Percentiles rank a stretch among this genome's conserved stretches.
These are phyloP conservation scores for Boletus vinaceobasis DNA, from an alignment of 768 basidiomycete species.

Conservation along the genomic window DNA sequence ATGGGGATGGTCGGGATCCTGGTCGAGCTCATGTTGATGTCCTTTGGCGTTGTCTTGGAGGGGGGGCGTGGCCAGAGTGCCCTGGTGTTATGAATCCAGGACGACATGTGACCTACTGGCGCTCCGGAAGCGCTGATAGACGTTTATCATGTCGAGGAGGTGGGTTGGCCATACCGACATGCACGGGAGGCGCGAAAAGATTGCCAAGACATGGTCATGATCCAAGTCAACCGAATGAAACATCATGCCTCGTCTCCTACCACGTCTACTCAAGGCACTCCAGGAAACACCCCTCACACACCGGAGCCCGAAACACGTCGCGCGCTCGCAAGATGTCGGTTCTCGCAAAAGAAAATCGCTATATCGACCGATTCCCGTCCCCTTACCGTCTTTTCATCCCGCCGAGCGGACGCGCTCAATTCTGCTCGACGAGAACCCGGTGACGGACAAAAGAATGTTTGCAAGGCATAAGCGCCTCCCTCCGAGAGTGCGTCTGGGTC, in stretches of 20 bases:
- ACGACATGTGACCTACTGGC: constrained; percentile 20
- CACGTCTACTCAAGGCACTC: constrained; percentile 53
- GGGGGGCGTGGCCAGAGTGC: constrained; percentile 33
- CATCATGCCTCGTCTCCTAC: constrained; percentile 75
- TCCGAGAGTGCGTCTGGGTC: constrained; percentile 40
- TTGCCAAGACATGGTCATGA: not conserved
- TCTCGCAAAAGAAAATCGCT: constrained; percentile 29
- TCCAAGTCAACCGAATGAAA: not conserved
- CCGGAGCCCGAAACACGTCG: constrained; percentile 10
- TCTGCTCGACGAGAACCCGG: constrained; percentile 57
- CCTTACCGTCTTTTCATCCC: constrained; percentile 43
- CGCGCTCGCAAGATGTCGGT: constrained; percentile 4
- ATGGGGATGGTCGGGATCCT: no score
- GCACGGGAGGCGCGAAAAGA: not conserved
- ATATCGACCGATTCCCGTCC: constrained; percentile 32
- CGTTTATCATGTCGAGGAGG: no score
- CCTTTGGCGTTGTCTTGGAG: constrained; percentile 21
- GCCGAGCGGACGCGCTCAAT: constrained; percentile 52
- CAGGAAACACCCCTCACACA: constrained; percentile 24
- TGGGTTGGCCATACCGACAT: no score
- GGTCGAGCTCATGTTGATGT: constrained; percentile 14
- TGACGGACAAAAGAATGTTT: constrained; percentile 50
- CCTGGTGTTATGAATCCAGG: constrained; percentile 30
- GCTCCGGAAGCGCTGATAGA: not conserved
- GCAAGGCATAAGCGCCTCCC: constrained; percentile 55